Percentiles rank a stretch among this genome's conserved stretches.
Evolutionary conservation across 2,329 filamentous ascomycete genomes (phyloP).

Genomic region (Clarireedia monteithiana): DNA sequence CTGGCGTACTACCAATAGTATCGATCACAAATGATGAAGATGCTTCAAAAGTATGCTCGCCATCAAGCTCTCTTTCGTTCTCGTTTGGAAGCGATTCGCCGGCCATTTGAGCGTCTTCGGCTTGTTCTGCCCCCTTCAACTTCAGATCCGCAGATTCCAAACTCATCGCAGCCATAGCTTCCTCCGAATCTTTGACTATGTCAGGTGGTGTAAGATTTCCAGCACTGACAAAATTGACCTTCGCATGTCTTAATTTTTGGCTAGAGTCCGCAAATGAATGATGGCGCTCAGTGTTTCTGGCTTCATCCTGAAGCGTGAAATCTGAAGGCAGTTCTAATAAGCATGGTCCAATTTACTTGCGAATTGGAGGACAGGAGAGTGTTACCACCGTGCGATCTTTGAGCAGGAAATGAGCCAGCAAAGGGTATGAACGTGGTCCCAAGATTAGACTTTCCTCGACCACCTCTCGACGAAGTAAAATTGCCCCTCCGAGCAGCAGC

Average conservation of each 20-base stretch:
- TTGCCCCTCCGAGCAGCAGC: conserved; percentile 11
- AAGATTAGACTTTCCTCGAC: conserved; percentile 2
- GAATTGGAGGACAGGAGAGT: background rate
- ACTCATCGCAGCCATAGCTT: conserved; percentile 22
- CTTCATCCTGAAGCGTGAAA: conserved; percentile 45
- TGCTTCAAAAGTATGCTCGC: background rate
- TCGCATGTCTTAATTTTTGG: conserved; percentile 45
- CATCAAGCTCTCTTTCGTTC: conserved; percentile 4
- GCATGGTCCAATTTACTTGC: background rate
- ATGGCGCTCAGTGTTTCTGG: conserved; percentile 46
- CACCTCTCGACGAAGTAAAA: conserved; percentile 9
- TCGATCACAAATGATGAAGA: conserved; percentile 31
- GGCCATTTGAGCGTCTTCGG: background rate
- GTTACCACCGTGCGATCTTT: conserved; percentile 14
- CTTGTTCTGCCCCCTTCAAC: background rate
- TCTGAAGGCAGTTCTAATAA: conserved; percentile 11
- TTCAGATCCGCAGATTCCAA: conserved; percentile 9
- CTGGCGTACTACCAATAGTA: conserved; percentile 22
- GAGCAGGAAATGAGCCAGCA: conserved; percentile 13
- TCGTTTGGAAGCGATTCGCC: background rate
- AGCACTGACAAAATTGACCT: conserved; percentile 53
- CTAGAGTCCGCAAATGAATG: conserved; percentile 38
- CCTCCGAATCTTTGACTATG: conserved; percentile 21
- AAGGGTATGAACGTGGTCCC: conserved; percentile 19
- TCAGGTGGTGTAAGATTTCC: conserved; percentile 35